phyloP scores from a whole-genome alignment of 1,284 basidiomycete genomes.

The Fomitiporia mediterranea region DNA sequence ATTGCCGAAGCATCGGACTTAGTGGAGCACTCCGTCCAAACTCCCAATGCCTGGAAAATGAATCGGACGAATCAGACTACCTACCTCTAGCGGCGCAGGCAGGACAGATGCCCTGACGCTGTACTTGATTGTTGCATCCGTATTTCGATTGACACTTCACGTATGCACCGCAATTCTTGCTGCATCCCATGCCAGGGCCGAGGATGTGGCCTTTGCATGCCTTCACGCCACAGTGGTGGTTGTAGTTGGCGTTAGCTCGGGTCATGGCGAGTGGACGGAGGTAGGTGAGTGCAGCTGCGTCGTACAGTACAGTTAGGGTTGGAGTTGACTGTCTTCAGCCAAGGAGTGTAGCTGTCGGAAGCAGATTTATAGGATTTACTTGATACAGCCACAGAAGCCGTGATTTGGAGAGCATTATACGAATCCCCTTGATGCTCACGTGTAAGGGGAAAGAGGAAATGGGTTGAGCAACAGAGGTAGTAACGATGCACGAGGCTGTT shows the following conservation, averaged over 20 bases:
- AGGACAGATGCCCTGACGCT: conserved; percentile 15
- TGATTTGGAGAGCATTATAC: too few relatives aligned
- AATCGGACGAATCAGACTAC: not conserved
- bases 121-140: conserved; percentile 14
- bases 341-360: too few relatives aligned
- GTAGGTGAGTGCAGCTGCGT: not conserved
- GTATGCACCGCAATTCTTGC: conserved; percentile 18
- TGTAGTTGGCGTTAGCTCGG: conserved; percentile 17
- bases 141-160: conserved; percentile 17
- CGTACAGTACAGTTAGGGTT: too few relatives aligned
- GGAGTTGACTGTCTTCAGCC: too few relatives aligned
- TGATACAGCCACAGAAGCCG: too few relatives aligned
- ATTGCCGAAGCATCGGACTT: too few relatives aligned
- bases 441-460: too few relatives aligned
- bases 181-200: conserved; percentile 14
- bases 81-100: conserved; percentile 17
- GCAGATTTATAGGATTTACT: not conserved
- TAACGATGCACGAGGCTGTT: not conserved
- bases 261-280: conserved; percentile 7
- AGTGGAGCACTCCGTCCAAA: too few relatives aligned
- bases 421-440: not conserved
- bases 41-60: not conserved
- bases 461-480: too few relatives aligned
- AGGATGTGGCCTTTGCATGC: conserved; percentile 20
- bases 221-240: conserved; percentile 19